These are phyloP conservation scores for Platismatia glauca DNA, from an alignment of 495 filamentous ascomycete genomes.

Conservation along the genomic window DNA sequence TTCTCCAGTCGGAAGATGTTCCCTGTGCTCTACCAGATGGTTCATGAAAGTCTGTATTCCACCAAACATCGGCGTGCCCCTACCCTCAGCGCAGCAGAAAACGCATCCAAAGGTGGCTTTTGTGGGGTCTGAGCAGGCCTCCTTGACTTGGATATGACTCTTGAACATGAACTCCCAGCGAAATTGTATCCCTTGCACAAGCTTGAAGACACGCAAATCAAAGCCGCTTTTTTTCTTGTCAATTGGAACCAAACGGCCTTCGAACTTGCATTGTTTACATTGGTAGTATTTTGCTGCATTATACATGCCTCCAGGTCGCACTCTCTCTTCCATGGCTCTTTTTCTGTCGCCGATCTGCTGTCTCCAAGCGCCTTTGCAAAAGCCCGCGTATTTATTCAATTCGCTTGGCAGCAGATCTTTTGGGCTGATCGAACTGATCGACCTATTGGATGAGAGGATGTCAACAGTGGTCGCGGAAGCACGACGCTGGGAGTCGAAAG, in stretches of 20 bases:
- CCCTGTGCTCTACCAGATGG: constrained; percentile 34
- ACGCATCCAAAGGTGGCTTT: constrained; percentile 37
- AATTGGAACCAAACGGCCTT: constrained; percentile 27
- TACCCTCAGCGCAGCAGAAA: constrained; percentile 38
- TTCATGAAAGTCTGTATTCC: constrained; percentile 36
- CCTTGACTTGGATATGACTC: constrained; percentile 34
- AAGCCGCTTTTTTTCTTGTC: constrained; percentile 24
- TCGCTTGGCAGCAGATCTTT: constrained; percentile 30
- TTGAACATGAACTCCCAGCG: constrained; percentile 45
- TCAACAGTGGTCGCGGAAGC: constrained; percentile 13
- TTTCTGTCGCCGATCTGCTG: constrained; percentile 34
- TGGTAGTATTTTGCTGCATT: constrained; percentile 30
- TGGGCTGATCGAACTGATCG: constrained; percentile 15
- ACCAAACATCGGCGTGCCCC: constrained; percentile 31
- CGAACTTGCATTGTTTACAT: constrained; percentile 38
- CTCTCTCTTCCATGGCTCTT: constrained; percentile 30
- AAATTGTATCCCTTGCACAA: constrained; percentile 34
- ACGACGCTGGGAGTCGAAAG: constrained; percentile 13
- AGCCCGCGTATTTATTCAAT: constrained; percentile 39
- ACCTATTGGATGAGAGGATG: constrained; percentile 14
- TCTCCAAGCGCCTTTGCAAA: constrained; percentile 46
- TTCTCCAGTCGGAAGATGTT: constrained; percentile 24
- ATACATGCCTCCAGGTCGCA: constrained; percentile 34
- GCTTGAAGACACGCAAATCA: constrained; percentile 27
- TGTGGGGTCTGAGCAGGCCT: constrained; percentile 6